Percentiles rank a stretch among this genome's conserved stretches.
Conservation (phyloP, 768 basidiomycete genomes). For the Aureoboletus auriporus region DNA sequence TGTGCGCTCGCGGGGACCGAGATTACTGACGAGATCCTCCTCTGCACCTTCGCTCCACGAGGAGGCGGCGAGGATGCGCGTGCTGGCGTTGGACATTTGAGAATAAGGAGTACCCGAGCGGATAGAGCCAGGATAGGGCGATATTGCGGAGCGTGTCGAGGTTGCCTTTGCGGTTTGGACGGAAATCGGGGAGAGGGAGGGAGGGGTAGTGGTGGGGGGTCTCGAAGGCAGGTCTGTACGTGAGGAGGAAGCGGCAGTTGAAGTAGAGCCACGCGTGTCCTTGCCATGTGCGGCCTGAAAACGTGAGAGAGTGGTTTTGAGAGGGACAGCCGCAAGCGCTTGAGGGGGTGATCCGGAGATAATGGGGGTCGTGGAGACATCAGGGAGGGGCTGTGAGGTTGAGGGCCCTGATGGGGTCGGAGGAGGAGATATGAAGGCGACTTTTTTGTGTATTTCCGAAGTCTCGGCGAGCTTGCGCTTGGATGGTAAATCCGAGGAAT, state of each 20-base stretch:
- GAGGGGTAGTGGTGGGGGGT: conserved; percentile 41
- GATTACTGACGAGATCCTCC: conserved; percentile 87
- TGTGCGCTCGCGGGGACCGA: conserved; percentile 91
- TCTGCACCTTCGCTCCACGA: conserved; percentile 96
- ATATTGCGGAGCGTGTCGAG: conserved; percentile 59
- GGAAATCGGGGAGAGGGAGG: conserved; percentile 56
- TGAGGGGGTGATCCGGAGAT: conserved; percentile 29
- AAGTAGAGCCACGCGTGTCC: conserved; percentile 61
- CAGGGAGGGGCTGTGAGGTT: conserved; percentile 48
- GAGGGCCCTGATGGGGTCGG: conserved; percentile 56
- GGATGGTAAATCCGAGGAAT: conserved; percentile 20
- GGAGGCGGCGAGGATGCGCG: conserved; percentile 68
- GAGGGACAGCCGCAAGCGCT: conserved; percentile 27
- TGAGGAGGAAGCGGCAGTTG: conserved; percentile 57
- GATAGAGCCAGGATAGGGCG: conserved; percentile 66
- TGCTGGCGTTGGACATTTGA: conserved; percentile 66
- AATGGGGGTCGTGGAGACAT: conserved; percentile 36
- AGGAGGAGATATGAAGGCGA: conserved; percentile 81
- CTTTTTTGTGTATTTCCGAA: conserved; percentile 72
- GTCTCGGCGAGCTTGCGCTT: conserved; percentile 38
- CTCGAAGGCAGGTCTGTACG: conserved; percentile 57
- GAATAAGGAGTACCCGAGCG: conserved; percentile 83
- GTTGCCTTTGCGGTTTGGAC: conserved; percentile 50
- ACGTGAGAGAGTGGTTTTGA: conserved; percentile 71
- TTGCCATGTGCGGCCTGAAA: conserved; percentile 73